Evolutionary conservation across 371 early-diverging fungal genomes (phyloP).

Genomic region (Dichotomocladium elegans): DNA sequence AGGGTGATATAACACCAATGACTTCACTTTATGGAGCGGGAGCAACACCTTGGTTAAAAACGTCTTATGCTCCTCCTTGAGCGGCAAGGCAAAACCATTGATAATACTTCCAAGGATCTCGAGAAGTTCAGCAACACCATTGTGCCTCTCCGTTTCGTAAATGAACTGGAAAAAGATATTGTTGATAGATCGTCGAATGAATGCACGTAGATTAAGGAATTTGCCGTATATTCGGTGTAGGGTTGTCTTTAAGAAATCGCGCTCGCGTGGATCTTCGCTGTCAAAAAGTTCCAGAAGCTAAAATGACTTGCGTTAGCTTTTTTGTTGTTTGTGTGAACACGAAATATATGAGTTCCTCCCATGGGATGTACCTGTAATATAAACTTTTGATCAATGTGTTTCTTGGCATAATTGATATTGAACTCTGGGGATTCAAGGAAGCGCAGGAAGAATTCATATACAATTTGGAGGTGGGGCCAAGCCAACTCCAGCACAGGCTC

Average conservation of each 20-base stretch:
- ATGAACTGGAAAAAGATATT: slow-evolving; percentile 96
- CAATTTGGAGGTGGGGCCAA: slow-evolving; percentile 96
- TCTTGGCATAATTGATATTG: slow-evolving; percentile 90
- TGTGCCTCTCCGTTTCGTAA: slow-evolving; percentile 94
- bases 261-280: slow-evolving; percentile 96
- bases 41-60: slow-evolving; percentile 90
- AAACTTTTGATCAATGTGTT: slow-evolving; percentile 92
- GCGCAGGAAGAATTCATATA: slow-evolving; percentile 94
- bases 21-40: slow-evolving; percentile 94
- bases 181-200: slow-evolving; percentile 94
- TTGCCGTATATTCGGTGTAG: slow-evolving; percentile 98
- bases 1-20: slow-evolving; percentile 88
- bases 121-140: slow-evolving; percentile 94
- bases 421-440: slow-evolving; percentile 96
- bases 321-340: too few relatives aligned
- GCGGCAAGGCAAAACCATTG: slow-evolving; percentile 95
- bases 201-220: slow-evolving; percentile 92
- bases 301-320: too few relatives aligned
- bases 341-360: too few relatives aligned
- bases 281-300: slow-evolving; percentile 93
- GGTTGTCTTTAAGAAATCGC: slow-evolving; percentile 95
- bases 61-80: slow-evolving; percentile 96
- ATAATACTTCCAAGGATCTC: slow-evolving; percentile 97
- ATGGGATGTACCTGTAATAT: slow-evolving; percentile 66
- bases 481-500: slow-evolving; percentile 93